phyloP scores from a whole-genome alignment of 345 rosid genomes.

The Anacardium occidentale region DNA sequence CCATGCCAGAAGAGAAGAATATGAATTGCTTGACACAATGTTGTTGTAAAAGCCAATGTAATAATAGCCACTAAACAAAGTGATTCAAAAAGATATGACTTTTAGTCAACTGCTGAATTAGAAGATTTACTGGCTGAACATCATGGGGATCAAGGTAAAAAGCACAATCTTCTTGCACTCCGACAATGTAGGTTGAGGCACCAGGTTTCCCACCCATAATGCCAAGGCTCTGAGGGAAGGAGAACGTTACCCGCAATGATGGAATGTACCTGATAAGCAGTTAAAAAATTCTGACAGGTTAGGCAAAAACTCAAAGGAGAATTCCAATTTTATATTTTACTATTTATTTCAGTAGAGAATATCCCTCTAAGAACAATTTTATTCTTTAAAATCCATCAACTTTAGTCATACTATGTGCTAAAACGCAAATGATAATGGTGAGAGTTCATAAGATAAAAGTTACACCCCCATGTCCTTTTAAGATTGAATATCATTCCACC shows the following conservation, averaged over 20 bases:
- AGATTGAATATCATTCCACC: neutral
- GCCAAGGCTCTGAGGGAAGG: conserved; percentile 91
- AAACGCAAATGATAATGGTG: neutral
- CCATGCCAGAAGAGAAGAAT: neutral
- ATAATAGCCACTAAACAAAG: neutral
- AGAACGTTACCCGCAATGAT: conserved; percentile 66
- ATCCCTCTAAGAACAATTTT: neutral
- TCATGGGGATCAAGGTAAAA: conserved; percentile 95
- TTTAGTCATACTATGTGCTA: neutral
- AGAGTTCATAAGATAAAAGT: neutral
- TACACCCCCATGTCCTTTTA: neutral
- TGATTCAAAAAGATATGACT: neutral
- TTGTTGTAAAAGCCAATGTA: neutral
- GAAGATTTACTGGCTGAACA: conserved; percentile 59
- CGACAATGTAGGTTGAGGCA: conserved; percentile 84
- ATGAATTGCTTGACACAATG: neutral
- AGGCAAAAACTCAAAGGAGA: conserved; percentile 1
- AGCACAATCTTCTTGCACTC: conserved; percentile 78
- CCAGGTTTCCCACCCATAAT: conserved; percentile 94
- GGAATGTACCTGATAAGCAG: conserved; percentile 67
- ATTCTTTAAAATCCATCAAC: neutral
- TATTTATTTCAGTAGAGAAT: conserved; percentile 11
- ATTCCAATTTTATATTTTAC: neutral
- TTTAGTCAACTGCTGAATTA: neutral
- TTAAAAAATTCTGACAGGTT: conserved; percentile 7